Percentiles rank a stretch among this genome's conserved stretches.
These are phyloP conservation scores for Stentor coeruleus DNA, from an alignment of 73 alveolate genomes.

Conservation along the genomic window DNA sequence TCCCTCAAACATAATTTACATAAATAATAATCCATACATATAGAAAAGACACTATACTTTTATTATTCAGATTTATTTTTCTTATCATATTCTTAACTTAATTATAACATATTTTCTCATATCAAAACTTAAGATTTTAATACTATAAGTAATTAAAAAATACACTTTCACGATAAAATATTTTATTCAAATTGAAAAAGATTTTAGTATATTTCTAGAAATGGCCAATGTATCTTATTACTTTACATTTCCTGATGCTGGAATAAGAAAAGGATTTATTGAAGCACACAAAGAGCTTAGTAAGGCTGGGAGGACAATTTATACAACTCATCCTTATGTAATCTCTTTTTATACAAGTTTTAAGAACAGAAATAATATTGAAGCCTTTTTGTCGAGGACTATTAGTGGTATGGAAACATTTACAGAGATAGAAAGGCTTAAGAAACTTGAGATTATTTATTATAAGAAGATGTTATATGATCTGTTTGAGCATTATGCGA, in stretches of 20 bases:
- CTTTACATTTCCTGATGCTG: neutral
- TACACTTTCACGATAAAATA: too few relatives aligned
- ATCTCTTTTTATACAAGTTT: neutral
- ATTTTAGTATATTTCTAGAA: neutral
- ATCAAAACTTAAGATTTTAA: too few relatives aligned
- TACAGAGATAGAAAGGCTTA: neutral
- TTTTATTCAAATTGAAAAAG: too few relatives aligned
- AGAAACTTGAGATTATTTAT: neutral
- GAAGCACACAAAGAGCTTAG: slow-evolving; percentile 14
- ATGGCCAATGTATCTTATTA: neutral
- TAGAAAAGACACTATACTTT: too few relatives aligned
- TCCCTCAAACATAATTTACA: too few relatives aligned
- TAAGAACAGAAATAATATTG: neutral
- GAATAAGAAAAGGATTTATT: neutral
- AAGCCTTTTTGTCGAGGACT: neutral
- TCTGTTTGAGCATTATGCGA: neutral
- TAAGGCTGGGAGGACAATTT: neutral
- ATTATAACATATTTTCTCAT: too few relatives aligned
- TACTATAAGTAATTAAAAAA: too few relatives aligned
- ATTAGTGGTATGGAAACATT: neutral
- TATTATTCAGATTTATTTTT: too few relatives aligned
- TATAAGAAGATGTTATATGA: neutral
- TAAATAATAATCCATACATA: too few relatives aligned
- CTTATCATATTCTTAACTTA: too few relatives aligned
- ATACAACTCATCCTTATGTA: neutral